A percentile compares a stretch with the other conserved stretches of the same genome.
Evolutionary conservation across 1,284 basidiomycete genomes (phyloP).

Genomic region (Hemileia vastatrix): DNA sequence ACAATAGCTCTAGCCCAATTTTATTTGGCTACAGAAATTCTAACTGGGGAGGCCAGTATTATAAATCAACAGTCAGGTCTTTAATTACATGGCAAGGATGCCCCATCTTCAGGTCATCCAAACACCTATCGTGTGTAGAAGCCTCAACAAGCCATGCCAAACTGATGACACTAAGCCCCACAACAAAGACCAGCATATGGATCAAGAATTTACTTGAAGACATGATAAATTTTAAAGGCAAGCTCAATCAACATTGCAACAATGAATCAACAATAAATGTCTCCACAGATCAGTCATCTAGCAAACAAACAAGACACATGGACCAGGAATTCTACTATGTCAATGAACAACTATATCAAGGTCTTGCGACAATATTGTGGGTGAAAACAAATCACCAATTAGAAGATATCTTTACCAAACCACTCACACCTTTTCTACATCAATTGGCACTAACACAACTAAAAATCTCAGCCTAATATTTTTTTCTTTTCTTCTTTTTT

Average conservation of each 20-base stretch:
- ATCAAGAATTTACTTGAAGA: not conserved
- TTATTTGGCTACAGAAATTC: too few species aligned
- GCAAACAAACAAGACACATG: not conserved
- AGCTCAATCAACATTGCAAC: not conserved
- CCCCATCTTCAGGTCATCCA: not conserved
- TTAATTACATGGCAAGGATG: not conserved
- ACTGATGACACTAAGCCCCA: not conserved
- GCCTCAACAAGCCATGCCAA: not conserved
- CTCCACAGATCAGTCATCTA: not conserved
- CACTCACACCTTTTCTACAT: not conserved
- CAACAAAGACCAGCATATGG: not conserved
- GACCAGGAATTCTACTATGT: not conserved
- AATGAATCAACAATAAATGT: not conserved
- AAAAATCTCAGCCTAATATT: too few species aligned
- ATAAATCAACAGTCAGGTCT: not conserved
- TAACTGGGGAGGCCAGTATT: not conserved
- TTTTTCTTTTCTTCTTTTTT: too few species aligned
- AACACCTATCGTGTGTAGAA: not conserved
- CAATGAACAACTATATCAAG: not conserved
- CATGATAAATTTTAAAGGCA: not conserved
- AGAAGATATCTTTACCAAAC: slow-evolving; percentile 1
- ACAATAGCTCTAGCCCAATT: too few species aligned
- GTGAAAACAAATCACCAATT: not conserved
- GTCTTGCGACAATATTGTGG: not conserved
- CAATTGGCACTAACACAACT: too few species aligned